These are phyloP conservation scores for Linnemannia schmuckeri DNA, from an alignment of 192 early-diverging fungal species.

Conservation along the genomic window DNA sequence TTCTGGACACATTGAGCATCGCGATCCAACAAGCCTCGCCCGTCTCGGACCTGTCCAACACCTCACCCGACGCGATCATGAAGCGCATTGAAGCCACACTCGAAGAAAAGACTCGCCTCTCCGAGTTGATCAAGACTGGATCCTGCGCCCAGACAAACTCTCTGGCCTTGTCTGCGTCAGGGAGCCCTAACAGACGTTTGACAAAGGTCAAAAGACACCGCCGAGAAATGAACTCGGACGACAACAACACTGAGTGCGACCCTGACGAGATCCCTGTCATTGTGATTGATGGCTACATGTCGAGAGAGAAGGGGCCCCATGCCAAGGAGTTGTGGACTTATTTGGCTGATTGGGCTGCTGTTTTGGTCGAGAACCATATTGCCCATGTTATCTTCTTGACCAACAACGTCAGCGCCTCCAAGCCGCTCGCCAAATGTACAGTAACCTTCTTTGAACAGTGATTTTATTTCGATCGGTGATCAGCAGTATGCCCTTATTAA, in stretches of 20 bases:
- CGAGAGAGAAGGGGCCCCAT: conserved; percentile 74
- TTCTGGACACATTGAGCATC: conserved; percentile 84
- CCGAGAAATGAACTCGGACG: not conserved
- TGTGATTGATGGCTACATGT: conserved; percentile 91
- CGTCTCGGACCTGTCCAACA: conserved; percentile 59
- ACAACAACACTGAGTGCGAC: conserved; percentile 27
- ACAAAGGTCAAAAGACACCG: not conserved
- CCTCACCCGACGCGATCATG: conserved; percentile 55
- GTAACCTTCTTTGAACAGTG: not conserved
- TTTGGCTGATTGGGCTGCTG: conserved; percentile 89
- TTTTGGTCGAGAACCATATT: conserved; percentile 85
- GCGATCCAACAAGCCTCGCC: conserved; percentile 60
- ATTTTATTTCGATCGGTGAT: not conserved
- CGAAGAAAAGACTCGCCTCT: conserved; percentile 34
- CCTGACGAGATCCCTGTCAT: conserved; percentile 85
- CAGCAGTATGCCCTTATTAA: not conserved
- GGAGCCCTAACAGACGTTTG: not conserved
- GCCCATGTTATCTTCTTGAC: conserved; percentile 93
- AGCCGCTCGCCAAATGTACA: conserved; percentile 79
- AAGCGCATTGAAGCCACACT: conserved; percentile 43
- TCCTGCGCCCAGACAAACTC: not conserved
- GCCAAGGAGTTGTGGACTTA: conserved; percentile 73
- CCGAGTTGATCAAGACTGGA: not conserved
- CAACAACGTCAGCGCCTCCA: conserved; percentile 76
- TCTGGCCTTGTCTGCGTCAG: not conserved